Evolutionary conservation across 495 filamentous ascomycete genomes (phyloP).

Genomic region (Amniculicola lignicola): DNA sequence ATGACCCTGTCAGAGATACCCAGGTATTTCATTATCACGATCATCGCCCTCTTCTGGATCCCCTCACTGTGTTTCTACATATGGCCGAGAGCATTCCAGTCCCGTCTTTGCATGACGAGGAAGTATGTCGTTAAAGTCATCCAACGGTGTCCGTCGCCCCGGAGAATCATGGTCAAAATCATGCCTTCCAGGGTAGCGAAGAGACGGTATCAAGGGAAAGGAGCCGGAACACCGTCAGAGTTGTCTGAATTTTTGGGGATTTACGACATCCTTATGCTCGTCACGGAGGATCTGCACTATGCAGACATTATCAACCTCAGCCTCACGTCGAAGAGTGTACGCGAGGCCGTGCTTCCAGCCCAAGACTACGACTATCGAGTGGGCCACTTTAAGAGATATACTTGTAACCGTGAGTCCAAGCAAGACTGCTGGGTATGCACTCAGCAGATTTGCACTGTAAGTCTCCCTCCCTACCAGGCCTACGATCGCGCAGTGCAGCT

Average conservation of each 20-base stretch:
- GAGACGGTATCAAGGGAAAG: neutral
- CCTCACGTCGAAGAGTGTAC: slow-evolving; percentile 20
- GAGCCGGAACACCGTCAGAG: neutral
- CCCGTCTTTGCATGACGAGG: too few relatives aligned
- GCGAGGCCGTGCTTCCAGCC: slow-evolving; percentile 24
- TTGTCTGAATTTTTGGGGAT: slow-evolving; percentile 25
- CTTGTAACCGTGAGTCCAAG: slow-evolving; percentile 9
- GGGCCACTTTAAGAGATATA: slow-evolving; percentile 22
- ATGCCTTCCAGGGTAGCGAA: neutral
- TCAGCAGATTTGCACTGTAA: slow-evolving; percentile 24
- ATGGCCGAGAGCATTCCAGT: too few relatives aligned
- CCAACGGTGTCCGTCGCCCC: neutral
- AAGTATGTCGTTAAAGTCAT: slow-evolving; percentile 16
- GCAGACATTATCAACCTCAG: slow-evolving; percentile 24
- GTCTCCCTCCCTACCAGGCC: neutral
- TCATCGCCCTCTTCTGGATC: too few relatives aligned
- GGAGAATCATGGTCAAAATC: neutral
- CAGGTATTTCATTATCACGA: too few relatives aligned
- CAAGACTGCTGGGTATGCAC: slow-evolving; percentile 28
- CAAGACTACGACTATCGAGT: slow-evolving; percentile 8
- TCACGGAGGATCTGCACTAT: slow-evolving; percentile 25
- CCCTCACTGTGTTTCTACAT: too few relatives aligned
- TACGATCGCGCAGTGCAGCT: neutral
- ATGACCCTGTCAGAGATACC: too few relatives aligned
- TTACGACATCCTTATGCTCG: slow-evolving; percentile 31